phyloP scores from a whole-genome alignment of 257 asterid species.

The Solanum appendiculatum region DNA sequence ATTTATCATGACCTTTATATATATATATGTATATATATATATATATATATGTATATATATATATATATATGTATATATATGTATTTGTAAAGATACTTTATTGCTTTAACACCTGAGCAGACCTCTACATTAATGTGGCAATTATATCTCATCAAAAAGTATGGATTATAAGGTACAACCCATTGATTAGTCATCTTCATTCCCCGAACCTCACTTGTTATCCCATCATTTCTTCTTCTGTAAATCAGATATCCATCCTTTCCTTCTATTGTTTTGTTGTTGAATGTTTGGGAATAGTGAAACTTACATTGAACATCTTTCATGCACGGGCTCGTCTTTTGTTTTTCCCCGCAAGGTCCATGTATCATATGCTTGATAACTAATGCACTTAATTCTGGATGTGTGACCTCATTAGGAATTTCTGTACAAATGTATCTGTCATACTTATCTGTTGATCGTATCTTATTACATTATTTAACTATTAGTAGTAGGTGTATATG shows the following conservation, averaged over 20 bases:
- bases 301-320: not conserved
- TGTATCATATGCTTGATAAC: slow-evolving; percentile 6
- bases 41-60: too few relatives aligned
- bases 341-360: not conserved
- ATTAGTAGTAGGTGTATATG: not conserved
- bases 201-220: not conserved
- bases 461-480: not conserved
- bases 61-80: too few relatives aligned
- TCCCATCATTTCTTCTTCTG: too few relatives aligned
- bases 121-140: not conserved
- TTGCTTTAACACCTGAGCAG: not conserved
- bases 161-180: not conserved
- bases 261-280: not conserved
- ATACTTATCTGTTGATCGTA: not conserved
- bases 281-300: not conserved
- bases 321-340: not conserved
- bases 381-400: not conserved
- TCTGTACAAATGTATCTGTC: not conserved
- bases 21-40: too few relatives aligned
- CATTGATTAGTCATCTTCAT: not conserved
- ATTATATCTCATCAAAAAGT: not conserved
- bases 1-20: not conserved
- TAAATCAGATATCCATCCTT: too few relatives aligned
- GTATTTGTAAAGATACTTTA: not conserved
- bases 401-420: not conserved